A percentile compares a stretch with the other conserved stretches of the same genome.
Evolutionary conservation across 225 moss, liverwort and hornwort species (phyloP).

Genomic region (Neckera pumila): DNA sequence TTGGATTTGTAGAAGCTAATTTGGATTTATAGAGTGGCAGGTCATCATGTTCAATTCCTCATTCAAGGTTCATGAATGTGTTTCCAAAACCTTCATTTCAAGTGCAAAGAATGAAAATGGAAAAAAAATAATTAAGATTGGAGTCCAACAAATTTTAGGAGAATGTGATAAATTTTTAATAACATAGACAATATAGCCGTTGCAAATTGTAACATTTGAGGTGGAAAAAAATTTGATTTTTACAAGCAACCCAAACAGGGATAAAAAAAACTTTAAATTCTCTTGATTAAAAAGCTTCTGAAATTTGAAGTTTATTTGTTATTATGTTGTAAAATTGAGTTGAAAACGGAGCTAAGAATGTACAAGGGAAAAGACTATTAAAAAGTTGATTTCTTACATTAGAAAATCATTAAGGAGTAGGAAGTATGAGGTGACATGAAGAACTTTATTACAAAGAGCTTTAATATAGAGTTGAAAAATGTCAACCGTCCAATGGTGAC

Average conservation of each 20-base stretch:
- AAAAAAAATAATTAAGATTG: neutral
- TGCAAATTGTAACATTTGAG: neutral
- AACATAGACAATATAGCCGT: neutral
- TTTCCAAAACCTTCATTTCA: neutral
- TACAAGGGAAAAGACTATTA: rapidly evolving
- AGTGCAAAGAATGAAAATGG: neutral
- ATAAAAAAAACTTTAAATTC: neutral
- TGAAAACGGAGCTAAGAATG: neutral
- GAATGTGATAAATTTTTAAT: neutral
- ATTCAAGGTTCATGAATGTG: rapidly evolving
- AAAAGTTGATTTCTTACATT: neutral
- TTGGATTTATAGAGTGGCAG: neutral
- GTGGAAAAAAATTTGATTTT: neutral
- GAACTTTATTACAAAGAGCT: neutral
- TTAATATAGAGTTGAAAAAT: neutral
- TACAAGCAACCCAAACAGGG: rapidly evolving
- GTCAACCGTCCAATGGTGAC: neutral
- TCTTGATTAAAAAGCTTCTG: neutral
- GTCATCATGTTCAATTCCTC: neutral
- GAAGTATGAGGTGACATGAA: neutral
- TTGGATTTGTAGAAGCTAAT: neutral
- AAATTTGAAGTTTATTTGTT: neutral
- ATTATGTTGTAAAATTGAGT: neutral
- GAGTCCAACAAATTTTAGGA: rapidly evolving
- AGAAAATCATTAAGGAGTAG: neutral